Evolutionary conservation across 2,329 filamentous ascomycete species (phyloP).

Genomic region (Curvularia eragrostidis): DNA sequence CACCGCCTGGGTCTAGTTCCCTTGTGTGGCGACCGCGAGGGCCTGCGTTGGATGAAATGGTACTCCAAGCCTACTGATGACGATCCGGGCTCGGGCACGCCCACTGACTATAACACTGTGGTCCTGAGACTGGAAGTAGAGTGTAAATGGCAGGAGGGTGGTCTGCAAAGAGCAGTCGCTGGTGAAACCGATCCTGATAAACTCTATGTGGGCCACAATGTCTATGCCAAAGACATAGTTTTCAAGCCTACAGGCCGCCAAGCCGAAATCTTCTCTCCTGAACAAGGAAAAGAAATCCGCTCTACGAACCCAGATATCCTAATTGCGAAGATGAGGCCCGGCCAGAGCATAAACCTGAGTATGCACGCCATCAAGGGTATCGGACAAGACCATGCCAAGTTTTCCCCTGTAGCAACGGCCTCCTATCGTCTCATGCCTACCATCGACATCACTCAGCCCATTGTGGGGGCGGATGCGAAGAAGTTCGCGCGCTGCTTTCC

Average conservation of each 20-base stretch:
- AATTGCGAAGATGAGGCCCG: conserved; percentile 90
- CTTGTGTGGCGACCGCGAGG: conserved; percentile 78
- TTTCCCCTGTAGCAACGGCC: conserved; percentile 93
- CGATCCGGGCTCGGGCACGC: conserved; percentile 50
- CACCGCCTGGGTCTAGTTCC: conserved; percentile 90
- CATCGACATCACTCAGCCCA: conserved; percentile 83
- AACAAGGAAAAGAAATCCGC: conserved; percentile 67
- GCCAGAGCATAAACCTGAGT: conserved; percentile 82
- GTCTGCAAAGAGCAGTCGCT: conserved; percentile 62
- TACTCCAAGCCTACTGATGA: conserved; percentile 71
- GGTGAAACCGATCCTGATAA: conserved; percentile 81
- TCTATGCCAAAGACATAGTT: conserved; percentile 63
- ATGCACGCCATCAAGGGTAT: conserved; percentile 96
- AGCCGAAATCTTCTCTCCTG: conserved; percentile 41
- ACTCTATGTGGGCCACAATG: conserved; percentile 82
- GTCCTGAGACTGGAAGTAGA: conserved; percentile 77
- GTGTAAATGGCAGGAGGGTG: conserved; percentile 78
- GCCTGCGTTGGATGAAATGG: conserved; percentile 83
- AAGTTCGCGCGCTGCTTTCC: conserved; percentile 94
- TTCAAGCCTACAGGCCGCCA: conserved; percentile 76
- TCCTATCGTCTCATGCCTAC: conserved; percentile 89
- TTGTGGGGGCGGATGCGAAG: conserved; percentile 82
- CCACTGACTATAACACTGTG: conserved; percentile 84
- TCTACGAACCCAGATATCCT: conserved; percentile 91
- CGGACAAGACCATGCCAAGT: conserved; percentile 94